These are phyloP conservation scores for Schizosaccharomyces lindneri DNA, from an alignment of 805 yeast species.

Conservation along the genomic window DNA sequence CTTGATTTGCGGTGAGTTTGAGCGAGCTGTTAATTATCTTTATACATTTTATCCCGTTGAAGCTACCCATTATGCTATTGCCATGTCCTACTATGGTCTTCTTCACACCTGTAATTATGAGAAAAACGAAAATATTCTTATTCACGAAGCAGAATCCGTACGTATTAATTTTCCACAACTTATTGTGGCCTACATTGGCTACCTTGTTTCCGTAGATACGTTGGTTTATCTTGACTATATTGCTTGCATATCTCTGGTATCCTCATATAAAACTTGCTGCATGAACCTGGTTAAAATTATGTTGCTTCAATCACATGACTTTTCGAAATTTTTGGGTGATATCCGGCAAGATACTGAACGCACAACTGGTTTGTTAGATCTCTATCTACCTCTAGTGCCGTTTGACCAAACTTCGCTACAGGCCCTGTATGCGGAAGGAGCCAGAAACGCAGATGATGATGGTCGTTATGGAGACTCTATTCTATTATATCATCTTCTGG, in stretches of 20 bases:
- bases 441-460: constrained; percentile 78
- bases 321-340: constrained; percentile 60
- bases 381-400: constrained; percentile 29
- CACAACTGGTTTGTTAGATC: constrained; percentile 63
- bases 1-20: constrained; percentile 55
- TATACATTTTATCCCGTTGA: constrained; percentile 48
- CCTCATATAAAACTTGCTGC: neutral
- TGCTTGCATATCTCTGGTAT: constrained; percentile 33
- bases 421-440: constrained; percentile 50
- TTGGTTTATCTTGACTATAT: constrained; percentile 74
- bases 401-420: constrained; percentile 39
- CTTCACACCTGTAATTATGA: constrained; percentile 23
- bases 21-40: constrained; percentile 45
- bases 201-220: constrained; percentile 68
- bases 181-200: constrained; percentile 56
- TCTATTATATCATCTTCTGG: constrained; percentile 62
- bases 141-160: neutral
- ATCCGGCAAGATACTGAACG: constrained; percentile 51
- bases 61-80: constrained; percentile 77
- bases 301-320: constrained; percentile 68
- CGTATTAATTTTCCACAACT: constrained; percentile 30
- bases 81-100: constrained; percentile 48
- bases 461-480: constrained; percentile 74
- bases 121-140: constrained; percentile 6
- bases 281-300: constrained; percentile 38